These are phyloP conservation scores for Pythium scleroteichum DNA, from an alignment of 352 stramenopile genomes.

Conservation along the genomic window DNA sequence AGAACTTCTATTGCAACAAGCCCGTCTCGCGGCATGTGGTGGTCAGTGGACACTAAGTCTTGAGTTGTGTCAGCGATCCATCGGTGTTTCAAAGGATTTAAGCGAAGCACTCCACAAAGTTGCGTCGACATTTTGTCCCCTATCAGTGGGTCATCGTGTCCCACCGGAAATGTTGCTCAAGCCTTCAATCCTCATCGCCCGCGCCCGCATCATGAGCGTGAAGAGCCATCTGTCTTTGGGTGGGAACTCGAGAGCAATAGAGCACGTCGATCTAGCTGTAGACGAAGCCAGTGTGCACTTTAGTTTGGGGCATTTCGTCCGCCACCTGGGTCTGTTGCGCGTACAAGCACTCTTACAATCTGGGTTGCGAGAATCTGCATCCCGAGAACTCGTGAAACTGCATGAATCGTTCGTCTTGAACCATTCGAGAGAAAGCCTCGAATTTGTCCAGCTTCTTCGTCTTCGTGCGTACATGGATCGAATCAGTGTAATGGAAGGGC, in stretches of 20 bases:
- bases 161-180: conserved; percentile 14
- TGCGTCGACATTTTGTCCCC: neutral
- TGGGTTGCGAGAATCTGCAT: conserved; percentile 33
- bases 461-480: conserved; percentile 34
- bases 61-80: conserved; percentile 7
- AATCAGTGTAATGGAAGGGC: conserved; percentile 7
- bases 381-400: conserved; percentile 32
- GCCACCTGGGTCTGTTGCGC: conserved; percentile 46
- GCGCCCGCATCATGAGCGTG: conserved; percentile 16
- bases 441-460: conserved; percentile 45
- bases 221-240: conserved; percentile 40
- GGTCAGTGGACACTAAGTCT: conserved; percentile 20
- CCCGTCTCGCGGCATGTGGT: conserved; percentile 2
- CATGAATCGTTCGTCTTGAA: conserved; percentile 21
- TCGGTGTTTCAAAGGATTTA: conserved; percentile 1
- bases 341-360: conserved; percentile 41
- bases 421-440: conserved; percentile 27
- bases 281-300: conserved; percentile 36
- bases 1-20: conserved; percentile 21
- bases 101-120: neutral
- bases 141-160: conserved; percentile 30
- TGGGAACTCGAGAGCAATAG: conserved; percentile 33
- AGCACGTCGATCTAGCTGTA: conserved; percentile 33
- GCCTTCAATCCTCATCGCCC: conserved; percentile 15
- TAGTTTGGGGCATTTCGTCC: conserved; percentile 42